phyloP scores from a whole-genome alignment of 2,329 filamentous ascomycete genomes.

The Aspergillus neotritici region DNA sequence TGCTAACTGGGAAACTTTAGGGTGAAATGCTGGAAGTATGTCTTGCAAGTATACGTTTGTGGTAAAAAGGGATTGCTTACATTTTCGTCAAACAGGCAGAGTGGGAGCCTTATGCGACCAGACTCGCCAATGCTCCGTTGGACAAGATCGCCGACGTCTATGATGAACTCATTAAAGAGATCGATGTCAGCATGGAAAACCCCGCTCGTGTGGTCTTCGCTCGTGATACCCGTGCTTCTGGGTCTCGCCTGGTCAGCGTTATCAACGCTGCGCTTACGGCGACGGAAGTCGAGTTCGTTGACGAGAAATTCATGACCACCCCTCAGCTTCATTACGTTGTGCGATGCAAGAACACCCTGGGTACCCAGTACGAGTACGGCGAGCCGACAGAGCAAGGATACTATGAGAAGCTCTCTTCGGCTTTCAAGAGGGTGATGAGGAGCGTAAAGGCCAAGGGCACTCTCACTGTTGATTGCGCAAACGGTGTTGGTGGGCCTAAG shows the following conservation, averaged over 20 bases:
- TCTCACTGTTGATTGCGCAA: conserved; percentile 88
- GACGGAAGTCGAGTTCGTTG: conserved; percentile 66
- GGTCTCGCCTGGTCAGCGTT: conserved; percentile 72
- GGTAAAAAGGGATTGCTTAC: conserved; percentile 11
- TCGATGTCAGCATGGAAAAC: conserved; percentile 66
- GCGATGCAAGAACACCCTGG: conserved; percentile 87
- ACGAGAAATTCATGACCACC: conserved; percentile 89
- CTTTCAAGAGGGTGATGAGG: conserved; percentile 78
- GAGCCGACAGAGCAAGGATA: conserved; percentile 86
- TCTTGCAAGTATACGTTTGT: conserved; percentile 2
- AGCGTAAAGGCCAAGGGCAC: conserved; percentile 67
- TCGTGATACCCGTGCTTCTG: conserved; percentile 88
- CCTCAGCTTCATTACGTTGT: conserved; percentile 98
- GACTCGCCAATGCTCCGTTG: conserved; percentile 75
- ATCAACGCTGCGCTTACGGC: conserved; percentile 74
- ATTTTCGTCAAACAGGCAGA: conserved; percentile 50
- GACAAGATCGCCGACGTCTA: conserved; percentile 75
- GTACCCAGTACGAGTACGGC: conserved; percentile 80
- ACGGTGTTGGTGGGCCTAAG: conserved; percentile 92
- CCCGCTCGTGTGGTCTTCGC: conserved; percentile 81
- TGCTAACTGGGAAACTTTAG: conserved; percentile 28
- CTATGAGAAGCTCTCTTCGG: conserved; percentile 82
- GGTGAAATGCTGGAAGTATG: conserved; percentile 91
- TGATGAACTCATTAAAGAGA: conserved; percentile 64
- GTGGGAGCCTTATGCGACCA: conserved; percentile 86